Evolutionary conservation across 1,284 basidiomycete species (phyloP).

Genomic region (Cryptococcus maquisensis): DNA sequence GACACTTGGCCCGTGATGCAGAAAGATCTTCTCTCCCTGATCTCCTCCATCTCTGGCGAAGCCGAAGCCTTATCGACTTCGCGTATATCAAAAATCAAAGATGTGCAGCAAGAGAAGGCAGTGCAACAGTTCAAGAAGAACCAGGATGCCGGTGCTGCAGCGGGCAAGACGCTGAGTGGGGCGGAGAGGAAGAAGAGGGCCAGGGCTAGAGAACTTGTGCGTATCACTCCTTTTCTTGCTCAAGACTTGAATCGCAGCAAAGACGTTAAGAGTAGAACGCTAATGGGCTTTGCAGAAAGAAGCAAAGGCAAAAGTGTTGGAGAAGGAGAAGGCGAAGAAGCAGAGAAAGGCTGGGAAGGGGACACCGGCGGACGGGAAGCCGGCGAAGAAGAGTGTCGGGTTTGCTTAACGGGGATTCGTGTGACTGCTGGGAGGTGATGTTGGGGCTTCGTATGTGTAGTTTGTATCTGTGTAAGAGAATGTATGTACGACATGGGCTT

Average conservation of each 20-base stretch:
- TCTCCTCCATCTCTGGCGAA: conserved; percentile 23
- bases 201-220: conserved; percentile 21
- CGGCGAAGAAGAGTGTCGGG: conserved; percentile 9
- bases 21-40: conserved; percentile 24
- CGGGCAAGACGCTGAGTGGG: conserved; percentile 15
- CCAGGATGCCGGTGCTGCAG: background rate
- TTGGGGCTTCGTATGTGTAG: background rate
- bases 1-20: background rate
- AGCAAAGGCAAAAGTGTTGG: conserved; percentile 14
- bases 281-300: conserved; percentile 10
- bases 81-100: conserved; percentile 12
- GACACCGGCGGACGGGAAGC: background rate
- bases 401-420: background rate
- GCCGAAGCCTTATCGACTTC: conserved; percentile 19
- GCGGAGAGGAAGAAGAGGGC: conserved; percentile 15
- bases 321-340: conserved; percentile 22
- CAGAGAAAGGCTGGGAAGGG: background rate
- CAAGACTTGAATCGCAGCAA: too few species aligned
- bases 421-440: background rate
- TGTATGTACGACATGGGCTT: too few species aligned
- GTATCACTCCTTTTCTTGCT: conserved; percentile 16
- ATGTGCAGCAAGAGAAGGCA: too few species aligned
- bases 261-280: too few species aligned
- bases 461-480: background rate
- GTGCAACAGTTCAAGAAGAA: conserved; percentile 1